A percentile compares a stretch with the other conserved stretches of the same genome.
These are phyloP conservation scores for Suillus variegatus DNA, from an alignment of 768 basidiomycete species.

Conservation along the genomic window DNA sequence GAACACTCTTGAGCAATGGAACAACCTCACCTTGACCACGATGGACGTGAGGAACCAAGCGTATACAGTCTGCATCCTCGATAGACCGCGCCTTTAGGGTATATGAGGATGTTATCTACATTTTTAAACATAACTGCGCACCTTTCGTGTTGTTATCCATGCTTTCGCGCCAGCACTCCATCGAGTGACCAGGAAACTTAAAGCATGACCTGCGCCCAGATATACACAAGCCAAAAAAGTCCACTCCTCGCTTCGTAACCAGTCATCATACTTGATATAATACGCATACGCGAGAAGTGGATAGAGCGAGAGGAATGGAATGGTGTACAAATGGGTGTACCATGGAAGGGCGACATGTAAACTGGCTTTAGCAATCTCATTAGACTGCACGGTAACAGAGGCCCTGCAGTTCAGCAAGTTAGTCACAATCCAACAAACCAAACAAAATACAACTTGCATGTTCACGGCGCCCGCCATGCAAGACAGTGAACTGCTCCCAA, in stretches of 20 bases:
- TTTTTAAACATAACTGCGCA: slow-evolving; percentile 28
- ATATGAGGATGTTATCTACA: slow-evolving; percentile 6
- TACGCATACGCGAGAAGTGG: slow-evolving; percentile 90
- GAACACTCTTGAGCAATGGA: slow-evolving; percentile 60
- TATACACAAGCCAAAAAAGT: slow-evolving; percentile 90
- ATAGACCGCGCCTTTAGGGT: slow-evolving; percentile 55
- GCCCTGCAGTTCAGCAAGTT: slow-evolving; percentile 29
- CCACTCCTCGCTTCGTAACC: slow-evolving; percentile 95
- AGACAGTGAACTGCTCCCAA: neutral
- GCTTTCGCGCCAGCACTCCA: slow-evolving; percentile 85
- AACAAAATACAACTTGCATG: neutral
- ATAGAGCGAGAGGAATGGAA: slow-evolving; percentile 80
- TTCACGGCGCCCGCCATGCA: neutral
- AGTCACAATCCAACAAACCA: neutral
- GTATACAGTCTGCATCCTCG: slow-evolving; percentile 76
- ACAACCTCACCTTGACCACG: slow-evolving; percentile 92
- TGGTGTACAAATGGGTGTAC: slow-evolving; percentile 69
- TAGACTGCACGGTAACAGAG: slow-evolving; percentile 55
- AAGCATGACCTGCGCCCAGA: slow-evolving; percentile 84
- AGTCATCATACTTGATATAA: slow-evolving; percentile 86
- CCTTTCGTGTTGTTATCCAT: slow-evolving; percentile 77
- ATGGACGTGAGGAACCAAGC: slow-evolving; percentile 77
- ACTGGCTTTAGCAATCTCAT: slow-evolving; percentile 68
- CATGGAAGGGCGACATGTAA: slow-evolving; percentile 68
- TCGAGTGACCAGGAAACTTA: slow-evolving; percentile 88